Conservation (phyloP, 2,329 filamentous ascomycete species). For the Venturiaceae sp. region DNA sequence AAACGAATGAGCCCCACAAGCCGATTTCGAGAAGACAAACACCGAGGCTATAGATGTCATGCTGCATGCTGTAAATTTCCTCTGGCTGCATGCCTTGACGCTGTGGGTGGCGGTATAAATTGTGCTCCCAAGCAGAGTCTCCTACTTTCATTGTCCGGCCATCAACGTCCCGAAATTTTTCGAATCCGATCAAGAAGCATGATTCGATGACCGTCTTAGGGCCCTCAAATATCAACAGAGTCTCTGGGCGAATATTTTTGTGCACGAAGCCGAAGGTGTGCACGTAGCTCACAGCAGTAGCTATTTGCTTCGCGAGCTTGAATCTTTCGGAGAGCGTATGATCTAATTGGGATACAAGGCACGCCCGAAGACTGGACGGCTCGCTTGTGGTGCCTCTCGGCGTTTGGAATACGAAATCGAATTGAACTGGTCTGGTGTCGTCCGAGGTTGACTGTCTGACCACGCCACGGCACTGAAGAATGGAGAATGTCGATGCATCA, state of each 20-base stretch:
- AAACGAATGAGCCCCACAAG: conserved; percentile 32
- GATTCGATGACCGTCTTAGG: conserved; percentile 13
- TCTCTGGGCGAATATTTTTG: conserved; percentile 37
- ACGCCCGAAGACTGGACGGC: conserved; percentile 13
- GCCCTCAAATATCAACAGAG: conserved; percentile 22
- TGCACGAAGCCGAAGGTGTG: conserved; percentile 35
- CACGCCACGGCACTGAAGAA: neutral
- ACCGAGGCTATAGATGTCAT: conserved; percentile 48
- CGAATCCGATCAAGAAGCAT: conserved; percentile 36
- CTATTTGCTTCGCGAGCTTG: conserved; percentile 22
- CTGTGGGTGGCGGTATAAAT: conserved; percentile 41
- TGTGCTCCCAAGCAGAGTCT: conserved; percentile 31
- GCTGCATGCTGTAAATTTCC: conserved; percentile 39
- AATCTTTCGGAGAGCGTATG: conserved; percentile 21
- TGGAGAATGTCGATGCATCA: conserved; percentile 5
- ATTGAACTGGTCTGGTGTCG: no score
- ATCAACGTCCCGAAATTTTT: conserved; percentile 27
- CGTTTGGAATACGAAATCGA: conserved; percentile 7
- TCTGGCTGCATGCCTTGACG: conserved; percentile 33
- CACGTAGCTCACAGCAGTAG: conserved; percentile 24
- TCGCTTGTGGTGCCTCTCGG: neutral
- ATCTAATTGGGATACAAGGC: conserved; percentile 10
- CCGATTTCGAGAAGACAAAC: conserved; percentile 45
- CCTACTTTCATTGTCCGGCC: conserved; percentile 21
- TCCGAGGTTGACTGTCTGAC: neutral